phyloP scores from a whole-genome alignment of 116 monocot species.

The Papilionanthe hybrid region DNA sequence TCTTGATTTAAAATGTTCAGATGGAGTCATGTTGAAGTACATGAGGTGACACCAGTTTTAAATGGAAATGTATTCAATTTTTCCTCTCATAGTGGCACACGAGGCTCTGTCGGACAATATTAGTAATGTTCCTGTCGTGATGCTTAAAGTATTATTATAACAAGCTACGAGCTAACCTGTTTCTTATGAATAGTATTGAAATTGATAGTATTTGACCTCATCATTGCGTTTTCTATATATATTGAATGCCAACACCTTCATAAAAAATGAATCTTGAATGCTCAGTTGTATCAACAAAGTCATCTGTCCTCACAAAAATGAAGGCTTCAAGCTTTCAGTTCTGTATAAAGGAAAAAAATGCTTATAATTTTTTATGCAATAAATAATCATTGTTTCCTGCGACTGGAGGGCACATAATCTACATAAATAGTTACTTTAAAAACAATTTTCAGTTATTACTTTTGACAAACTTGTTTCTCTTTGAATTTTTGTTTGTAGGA shows the following conservation, averaged over 20 bases:
- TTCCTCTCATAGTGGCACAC: not conserved
- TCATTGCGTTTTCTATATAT: not conserved
- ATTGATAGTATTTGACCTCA: not conserved
- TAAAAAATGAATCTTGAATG: not conserved
- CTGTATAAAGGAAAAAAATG: no score
- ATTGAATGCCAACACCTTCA: not conserved
- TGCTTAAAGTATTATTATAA: not conserved
- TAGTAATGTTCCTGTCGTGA: not conserved
- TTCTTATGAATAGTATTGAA: not conserved
- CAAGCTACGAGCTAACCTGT: not conserved
- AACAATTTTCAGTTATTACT: not conserved
- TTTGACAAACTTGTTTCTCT: slow-evolving; percentile 1
- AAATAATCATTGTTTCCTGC: no score
- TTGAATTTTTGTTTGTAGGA: slow-evolving; percentile 41
- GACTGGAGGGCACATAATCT: not conserved
- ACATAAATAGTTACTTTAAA: not conserved
- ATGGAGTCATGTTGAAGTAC: not conserved
- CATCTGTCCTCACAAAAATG: no score
- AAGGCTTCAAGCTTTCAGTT: no score
- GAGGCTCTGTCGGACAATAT: not conserved
- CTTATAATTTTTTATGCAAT: no score
- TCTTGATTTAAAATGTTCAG: not conserved
- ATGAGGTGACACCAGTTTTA: not conserved
- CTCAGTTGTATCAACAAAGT: not conserved
- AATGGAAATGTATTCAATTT: not conserved